Evolutionary conservation across 73 alveolate species (phyloP), one percentile per base, ranked within the genome.

Genomic region (Paramecium bursaria): DNA sequence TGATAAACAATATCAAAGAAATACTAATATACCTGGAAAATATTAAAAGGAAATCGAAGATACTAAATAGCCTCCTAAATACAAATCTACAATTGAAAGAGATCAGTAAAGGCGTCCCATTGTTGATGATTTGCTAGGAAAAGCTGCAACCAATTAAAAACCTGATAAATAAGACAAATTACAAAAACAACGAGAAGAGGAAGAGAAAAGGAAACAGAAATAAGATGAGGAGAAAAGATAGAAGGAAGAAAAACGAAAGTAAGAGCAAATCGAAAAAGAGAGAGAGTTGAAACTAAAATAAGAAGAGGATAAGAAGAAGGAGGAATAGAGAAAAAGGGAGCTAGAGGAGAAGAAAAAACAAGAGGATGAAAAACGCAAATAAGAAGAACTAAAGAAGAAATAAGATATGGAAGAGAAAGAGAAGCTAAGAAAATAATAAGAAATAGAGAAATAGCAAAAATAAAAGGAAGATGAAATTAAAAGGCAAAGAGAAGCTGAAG

Each of bases 11-110:
- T 22, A 47, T 27, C 25, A 53, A 53, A 21, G 3, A 53, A 9
- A 53, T 27, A 53, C 30, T 53, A 21, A n/a, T 22, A 27, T 47
- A 27, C 17, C 30, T 15, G 13, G 25, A 21, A 47, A 53, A 19
- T 53, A 53, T 3, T 19, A 53, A 53, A 53, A 53, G 48, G 74
- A 44, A 27, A 27, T 11, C 48, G 11, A 27, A 17, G 74, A 53
- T 7, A 10, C 25, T 27, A 26, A 53, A 21, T 27, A 53, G n/a
- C 48, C 30, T 17, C 25, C 10, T 5, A 15, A 53, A n/a, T 47
- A 27, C 44, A 27, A 53, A 27, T 53, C 25, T 27, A 53, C 30
- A 15, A 27, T 27, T 10, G 74, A 53, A 1, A 26, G 30, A 3
- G 31, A 14, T 3, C 48, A 53, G 44, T 27, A 53, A 21, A 53